Base-by-base conservation (phyloP, 768 basidiomycete genomes). In the Hygrophorus russula region DNA sequence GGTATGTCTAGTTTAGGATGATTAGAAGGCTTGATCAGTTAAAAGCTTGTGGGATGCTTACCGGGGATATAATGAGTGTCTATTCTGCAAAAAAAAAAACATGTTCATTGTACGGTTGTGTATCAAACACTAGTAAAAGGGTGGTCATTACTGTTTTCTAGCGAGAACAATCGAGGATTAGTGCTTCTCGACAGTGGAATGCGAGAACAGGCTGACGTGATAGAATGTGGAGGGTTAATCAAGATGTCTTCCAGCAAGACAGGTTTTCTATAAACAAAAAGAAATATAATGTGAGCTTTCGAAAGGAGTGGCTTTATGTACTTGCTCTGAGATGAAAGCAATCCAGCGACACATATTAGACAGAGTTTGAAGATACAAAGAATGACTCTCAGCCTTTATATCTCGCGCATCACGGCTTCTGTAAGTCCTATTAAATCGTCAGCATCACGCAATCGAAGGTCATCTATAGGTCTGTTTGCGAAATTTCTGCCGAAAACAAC, bases 241-340 rank as follows among this genome's bases (percentile, higher is more conserved):
- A 39, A 39, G 37, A 39, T 13, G 20, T 39, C 37, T 39, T 39
- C 37, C 4, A 39, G 14, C 37, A 39, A 39, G 9, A 19, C 8
- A 11, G 37, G 17, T 39, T 39, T 13, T 27, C 37, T 39, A 9
- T 19, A n/a, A 39, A 36, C 12, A 8, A 19, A 18, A n/a, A 39
- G 15, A 20, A 17, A 3, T 18, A 10, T 19, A 20, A 7, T 17
- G 17, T n/a, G 18, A 19, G 9, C 15, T 9, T 17, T 19, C 18
- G 37, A 20, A 39, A 39, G 18, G 14, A 11, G 24, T 39, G 37
- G n/a, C 11, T 3, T 24, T 39, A 39, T 19, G 15, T 18, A 39
- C 37, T 19, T 39, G n/a, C 37, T 39, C 18, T 24, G 37, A 39
- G 37, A 20, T 39, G 8, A 39, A 18, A 39, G 37, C 37, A 39